phyloP scores from a whole-genome alignment of 371 early-diverging fungal species.

The Mortierella sp. region DNA sequence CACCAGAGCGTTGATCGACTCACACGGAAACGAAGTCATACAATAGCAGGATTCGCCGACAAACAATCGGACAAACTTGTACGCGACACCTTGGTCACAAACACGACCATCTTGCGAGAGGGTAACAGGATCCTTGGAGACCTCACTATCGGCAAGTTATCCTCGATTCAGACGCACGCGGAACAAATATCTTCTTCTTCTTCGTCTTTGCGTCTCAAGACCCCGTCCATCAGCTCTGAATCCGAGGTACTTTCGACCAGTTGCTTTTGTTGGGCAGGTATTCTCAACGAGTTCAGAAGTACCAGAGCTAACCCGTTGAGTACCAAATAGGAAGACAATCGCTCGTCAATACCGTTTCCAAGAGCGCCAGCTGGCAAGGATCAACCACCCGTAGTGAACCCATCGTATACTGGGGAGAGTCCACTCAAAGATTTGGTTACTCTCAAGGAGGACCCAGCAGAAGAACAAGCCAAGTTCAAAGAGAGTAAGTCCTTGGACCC shows the following conservation, averaged over 20 bases:
- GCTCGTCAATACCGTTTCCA: neutral
- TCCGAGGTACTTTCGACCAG: neutral
- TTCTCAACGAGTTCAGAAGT: neutral
- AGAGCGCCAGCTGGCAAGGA: neutral
- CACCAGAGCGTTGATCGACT: neutral
- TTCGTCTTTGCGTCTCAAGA: neutral
- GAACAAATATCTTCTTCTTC: neutral
- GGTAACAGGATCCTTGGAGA: neutral
- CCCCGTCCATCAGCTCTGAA: neutral
- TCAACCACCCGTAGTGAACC: neutral
- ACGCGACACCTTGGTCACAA: neutral
- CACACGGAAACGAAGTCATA: neutral
- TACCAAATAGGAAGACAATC: neutral
- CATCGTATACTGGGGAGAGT: neutral
- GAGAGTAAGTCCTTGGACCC: neutral
- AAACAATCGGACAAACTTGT: neutral
- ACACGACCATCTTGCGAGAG: neutral
- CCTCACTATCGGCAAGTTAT: neutral
- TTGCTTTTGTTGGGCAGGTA: neutral
- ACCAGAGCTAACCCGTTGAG: too few species aligned
- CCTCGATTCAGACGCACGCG: neutral
- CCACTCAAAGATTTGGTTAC: neutral
- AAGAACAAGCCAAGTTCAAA: neutral
- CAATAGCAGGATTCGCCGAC: neutral
- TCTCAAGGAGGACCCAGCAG: neutral